Evolutionary conservation across 495 filamentous ascomycete species (phyloP), one percentile per base, ranked within the genome.

Genomic region (Penicillium dipodomyicola): DNA sequence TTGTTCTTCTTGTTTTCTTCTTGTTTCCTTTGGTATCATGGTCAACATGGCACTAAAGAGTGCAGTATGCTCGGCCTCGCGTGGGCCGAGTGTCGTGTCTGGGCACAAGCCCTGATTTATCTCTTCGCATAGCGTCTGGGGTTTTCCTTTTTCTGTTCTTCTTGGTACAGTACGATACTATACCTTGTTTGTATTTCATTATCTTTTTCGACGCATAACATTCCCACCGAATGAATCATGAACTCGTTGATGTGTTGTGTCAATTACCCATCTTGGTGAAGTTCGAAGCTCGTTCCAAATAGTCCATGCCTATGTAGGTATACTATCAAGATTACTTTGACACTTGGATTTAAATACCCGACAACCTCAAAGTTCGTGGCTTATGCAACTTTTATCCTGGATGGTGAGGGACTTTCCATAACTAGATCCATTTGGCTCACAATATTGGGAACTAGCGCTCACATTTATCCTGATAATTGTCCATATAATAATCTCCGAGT

Each of bases 51-150:
- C 32, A 41, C 46, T 57, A 54, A 56, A 58, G 52, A 51, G 49
- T 59, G 57, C 65, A 58, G 60, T 65, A 61, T 66, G 64, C 12
- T 30, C 7, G 27, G 15, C 8, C 30, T 27, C 5, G n/a, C 27
- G 5, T 14, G 29, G 45, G 29, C 27, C 17, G 11, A 17, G n/a
- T 20, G 9, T 62, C 52, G 53, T 67, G 56, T 56, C 54, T 48
- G 52, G 57, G 51, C 59, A 65, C 64, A 67, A 67, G 60, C 61
- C 63, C 67, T 73, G 59, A 63, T 63, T 59, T 70, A 29, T 59
- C 52, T 69, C 62, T 67, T 73, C 65, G 73, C 73, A 76, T 76
- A 76, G 73, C 73, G 73, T 65, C 64, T 67, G 73, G 68, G 72
- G 72, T 76, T 71, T 59, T 51, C 49, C 40, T 56, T 44, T 53